A percentile compares a stretch with the other conserved stretches of the same genome.
phyloP scores from a whole-genome alignment of 2,329 filamentous ascomycete species.

The Cryphonectria japonica region DNA sequence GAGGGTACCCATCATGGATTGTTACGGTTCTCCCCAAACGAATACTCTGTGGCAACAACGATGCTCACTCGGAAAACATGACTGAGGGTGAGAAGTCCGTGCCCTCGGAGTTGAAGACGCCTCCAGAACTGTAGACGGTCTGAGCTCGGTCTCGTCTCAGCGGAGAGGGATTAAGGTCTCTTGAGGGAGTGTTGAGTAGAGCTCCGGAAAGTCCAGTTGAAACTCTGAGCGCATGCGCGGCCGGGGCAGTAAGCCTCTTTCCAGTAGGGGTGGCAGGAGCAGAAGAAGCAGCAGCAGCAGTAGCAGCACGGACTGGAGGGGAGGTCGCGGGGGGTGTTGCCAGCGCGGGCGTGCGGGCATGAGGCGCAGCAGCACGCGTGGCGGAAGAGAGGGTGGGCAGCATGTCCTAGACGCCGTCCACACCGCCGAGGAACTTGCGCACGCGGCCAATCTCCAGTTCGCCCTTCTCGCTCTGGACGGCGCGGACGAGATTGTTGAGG shows the following conservation, averaged over 20 bases:
- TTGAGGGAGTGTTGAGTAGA: not conserved
- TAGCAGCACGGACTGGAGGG: not conserved
- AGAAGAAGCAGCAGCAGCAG: not conserved
- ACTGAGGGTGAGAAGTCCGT: conserved; percentile 11
- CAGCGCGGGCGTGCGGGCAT: not conserved
- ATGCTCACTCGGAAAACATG: conserved; percentile 3
- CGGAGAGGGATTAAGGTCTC: not conserved
- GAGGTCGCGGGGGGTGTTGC: not conserved
- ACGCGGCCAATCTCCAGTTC: conserved; percentile 78
- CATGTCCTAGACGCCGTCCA: conserved; percentile 58
- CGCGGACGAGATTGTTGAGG: conserved; percentile 78
- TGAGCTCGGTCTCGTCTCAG: not conserved
- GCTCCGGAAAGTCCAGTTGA: not conserved
- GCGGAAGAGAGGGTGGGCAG: not conserved
- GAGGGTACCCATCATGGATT: too few species aligned
- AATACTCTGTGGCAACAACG: not conserved
- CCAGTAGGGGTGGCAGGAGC: not conserved
- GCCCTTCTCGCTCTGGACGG: conserved; percentile 83
- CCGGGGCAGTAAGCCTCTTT: not conserved
- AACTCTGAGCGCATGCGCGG: not conserved
- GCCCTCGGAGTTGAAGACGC: conserved; percentile 11
- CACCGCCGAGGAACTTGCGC: conserved; percentile 76
- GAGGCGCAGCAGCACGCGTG: not conserved
- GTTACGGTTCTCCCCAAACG: not conserved
- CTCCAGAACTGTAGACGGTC: not conserved